Percentiles rank a stretch among this genome's conserved stretches.
These are phyloP conservation scores for Yarrowia porcina DNA, from an alignment of 805 yeast genomes.

Conservation along the genomic window DNA sequence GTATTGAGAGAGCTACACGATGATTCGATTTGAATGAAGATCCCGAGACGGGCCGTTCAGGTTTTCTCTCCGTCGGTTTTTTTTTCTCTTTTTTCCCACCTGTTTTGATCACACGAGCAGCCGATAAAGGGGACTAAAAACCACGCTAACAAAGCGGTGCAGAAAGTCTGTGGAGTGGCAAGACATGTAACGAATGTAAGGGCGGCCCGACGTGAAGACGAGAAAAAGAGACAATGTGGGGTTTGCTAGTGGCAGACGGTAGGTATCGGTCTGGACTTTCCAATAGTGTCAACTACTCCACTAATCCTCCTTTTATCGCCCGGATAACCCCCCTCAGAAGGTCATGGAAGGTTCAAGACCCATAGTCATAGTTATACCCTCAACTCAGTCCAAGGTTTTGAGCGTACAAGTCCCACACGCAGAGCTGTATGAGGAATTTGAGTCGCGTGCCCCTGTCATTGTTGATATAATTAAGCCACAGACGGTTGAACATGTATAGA, in stretches of 20 bases:
- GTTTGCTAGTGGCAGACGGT: too few relatives aligned
- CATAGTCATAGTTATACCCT: background rate
- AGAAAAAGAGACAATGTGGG: background rate
- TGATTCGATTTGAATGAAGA: too few relatives aligned
- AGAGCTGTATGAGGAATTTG: background rate
- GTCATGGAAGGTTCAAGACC: background rate
- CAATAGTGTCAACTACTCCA: too few relatives aligned
- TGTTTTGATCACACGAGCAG: conserved; percentile 1
- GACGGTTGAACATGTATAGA: too few relatives aligned
- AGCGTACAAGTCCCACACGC: background rate
- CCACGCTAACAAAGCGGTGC: background rate
- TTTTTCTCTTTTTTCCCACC: background rate
- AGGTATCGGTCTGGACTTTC: background rate
- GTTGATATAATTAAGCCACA: conserved; percentile 3
- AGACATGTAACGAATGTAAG: conserved; percentile 10
- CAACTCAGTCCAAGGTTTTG: background rate
- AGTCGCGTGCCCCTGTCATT: conserved; percentile 13
- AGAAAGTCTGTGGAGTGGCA: background rate
- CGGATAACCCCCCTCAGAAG: too few relatives aligned
- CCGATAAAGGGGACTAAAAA: conserved; percentile 11
- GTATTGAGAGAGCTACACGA: too few relatives aligned
- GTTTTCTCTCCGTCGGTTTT: too few relatives aligned
- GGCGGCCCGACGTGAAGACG: background rate
- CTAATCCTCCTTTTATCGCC: background rate
- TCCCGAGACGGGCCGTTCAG: too few relatives aligned